Conservation (phyloP, 1,284 basidiomycete species). For the Tilletia caries region DNA sequence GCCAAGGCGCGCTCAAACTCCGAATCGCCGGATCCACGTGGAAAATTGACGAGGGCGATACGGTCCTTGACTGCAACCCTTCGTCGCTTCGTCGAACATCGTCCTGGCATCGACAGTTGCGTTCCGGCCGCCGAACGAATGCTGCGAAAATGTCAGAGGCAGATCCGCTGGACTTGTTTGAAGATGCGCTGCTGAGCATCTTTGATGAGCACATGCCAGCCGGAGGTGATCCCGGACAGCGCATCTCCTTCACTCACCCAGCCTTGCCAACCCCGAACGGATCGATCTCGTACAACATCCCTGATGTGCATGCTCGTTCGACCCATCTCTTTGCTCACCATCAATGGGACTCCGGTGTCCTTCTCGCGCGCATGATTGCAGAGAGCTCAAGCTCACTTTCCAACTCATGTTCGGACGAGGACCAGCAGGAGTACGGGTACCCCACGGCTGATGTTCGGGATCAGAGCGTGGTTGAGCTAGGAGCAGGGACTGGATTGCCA, state of each 20-base stretch:
- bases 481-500: slow-evolving; percentile 45
- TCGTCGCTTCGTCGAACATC: too few relatives aligned
- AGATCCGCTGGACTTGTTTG: slow-evolving; percentile 28
- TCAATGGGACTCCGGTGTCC: slow-evolving; percentile 49
- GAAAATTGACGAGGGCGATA: too few relatives aligned
- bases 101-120: too few relatives aligned
- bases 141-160: neutral
- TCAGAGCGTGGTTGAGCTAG: slow-evolving; percentile 36
- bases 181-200: slow-evolving; percentile 42
- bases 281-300: neutral
- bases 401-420: neutral
- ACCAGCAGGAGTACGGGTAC: neutral
- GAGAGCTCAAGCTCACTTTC: slow-evolving; percentile 14
- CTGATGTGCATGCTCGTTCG: neutral
- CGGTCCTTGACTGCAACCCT: too few relatives aligned
- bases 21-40: too few relatives aligned
- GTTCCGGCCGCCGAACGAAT: too few relatives aligned
- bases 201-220: slow-evolving; percentile 45
- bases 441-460: slow-evolving; percentile 30
- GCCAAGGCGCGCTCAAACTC: too few relatives aligned
- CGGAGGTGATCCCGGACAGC: slow-evolving; percentile 41
- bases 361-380: slow-evolving; percentile 36
- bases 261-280: slow-evolving; percentile 23
- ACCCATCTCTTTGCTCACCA: slow-evolving; percentile 48
- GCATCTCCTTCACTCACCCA: slow-evolving; percentile 26